phyloP scores from a whole-genome alignment of 441 rosid genomes.

The Breynia disticha region DNA sequence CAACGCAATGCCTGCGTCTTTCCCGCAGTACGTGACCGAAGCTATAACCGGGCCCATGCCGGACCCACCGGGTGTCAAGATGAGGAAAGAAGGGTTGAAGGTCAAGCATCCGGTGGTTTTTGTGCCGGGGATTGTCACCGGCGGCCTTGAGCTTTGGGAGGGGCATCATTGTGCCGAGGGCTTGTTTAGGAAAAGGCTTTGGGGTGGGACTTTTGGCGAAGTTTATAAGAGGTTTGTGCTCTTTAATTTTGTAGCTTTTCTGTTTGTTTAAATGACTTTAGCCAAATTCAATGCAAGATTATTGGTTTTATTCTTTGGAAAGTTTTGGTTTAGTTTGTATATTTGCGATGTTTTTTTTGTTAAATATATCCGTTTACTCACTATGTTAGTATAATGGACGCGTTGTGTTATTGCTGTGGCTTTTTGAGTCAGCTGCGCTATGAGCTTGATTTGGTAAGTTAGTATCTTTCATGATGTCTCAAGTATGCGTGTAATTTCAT shows the following conservation, averaged over 20 bases:
- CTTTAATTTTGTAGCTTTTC: not conserved
- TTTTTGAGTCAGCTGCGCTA: no score
- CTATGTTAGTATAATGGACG: no score
- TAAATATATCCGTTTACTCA: no score
- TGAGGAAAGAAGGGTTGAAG: slow-evolving; percentile 57
- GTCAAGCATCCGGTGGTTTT: slow-evolving; percentile 74
- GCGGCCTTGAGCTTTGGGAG: slow-evolving; percentile 85
- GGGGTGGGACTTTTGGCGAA: slow-evolving; percentile 90
- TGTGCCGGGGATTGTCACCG: slow-evolving; percentile 80
- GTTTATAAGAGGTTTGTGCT: slow-evolving; percentile 53
- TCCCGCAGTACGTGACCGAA: slow-evolving; percentile 74
- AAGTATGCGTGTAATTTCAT: no score
- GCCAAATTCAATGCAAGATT: no score
- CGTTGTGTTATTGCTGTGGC: no score
- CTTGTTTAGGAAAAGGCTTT: slow-evolving; percentile 62
- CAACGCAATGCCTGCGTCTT: slow-evolving; percentile 73
- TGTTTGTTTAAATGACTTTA: not conserved
- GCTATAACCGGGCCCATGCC: slow-evolving; percentile 76
- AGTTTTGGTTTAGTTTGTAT: no score
- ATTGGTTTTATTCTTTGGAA: no score
- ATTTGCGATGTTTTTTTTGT: no score
- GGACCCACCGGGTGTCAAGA: slow-evolving; percentile 71
- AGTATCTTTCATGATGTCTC: no score
- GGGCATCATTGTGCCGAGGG: slow-evolving; percentile 73
- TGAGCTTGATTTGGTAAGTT: no score